phyloP scores from a whole-genome alignment of 192 early-diverging fungal species.

The Chytriomyces confervae region DNA sequence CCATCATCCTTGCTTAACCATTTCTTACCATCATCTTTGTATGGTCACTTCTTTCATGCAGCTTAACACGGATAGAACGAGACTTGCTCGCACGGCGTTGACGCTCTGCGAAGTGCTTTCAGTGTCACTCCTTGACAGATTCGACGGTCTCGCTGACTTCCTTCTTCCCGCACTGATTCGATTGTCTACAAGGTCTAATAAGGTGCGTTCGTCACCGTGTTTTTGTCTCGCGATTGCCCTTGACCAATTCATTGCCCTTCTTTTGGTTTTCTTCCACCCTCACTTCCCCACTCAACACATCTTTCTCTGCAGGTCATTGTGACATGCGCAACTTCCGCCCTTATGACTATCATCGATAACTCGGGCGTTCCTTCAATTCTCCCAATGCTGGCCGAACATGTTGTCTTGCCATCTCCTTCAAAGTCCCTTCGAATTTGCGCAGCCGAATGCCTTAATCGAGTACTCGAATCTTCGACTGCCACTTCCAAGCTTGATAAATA shows the following conservation, averaged over 20 bases:
- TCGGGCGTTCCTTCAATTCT: constrained; percentile 59
- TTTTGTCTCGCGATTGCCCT: too few relatives aligned
- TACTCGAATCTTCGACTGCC: constrained; percentile 32
- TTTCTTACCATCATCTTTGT: background rate
- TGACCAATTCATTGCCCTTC: too few relatives aligned
- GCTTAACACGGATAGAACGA: constrained; percentile 77
- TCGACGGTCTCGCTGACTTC: constrained; percentile 67
- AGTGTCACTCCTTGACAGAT: constrained; percentile 62
- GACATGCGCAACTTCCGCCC: constrained; percentile 62
- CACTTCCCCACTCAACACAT: too few relatives aligned
- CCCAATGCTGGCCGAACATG: constrained; percentile 60
- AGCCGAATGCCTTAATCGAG: constrained; percentile 62
- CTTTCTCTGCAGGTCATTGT: constrained; percentile 56
- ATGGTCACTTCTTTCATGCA: constrained; percentile 33
- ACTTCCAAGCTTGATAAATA: constrained; percentile 52
- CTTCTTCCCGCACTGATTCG: constrained; percentile 67
- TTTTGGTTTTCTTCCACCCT: too few relatives aligned
- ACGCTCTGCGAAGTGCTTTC: constrained; percentile 69
- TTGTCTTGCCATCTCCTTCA: constrained; percentile 51
- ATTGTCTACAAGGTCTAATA: constrained; percentile 77
- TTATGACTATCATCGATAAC: constrained; percentile 68
- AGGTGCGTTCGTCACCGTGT: constrained; percentile 20
- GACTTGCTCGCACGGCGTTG: constrained; percentile 73
- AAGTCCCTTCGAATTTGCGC: constrained; percentile 67
- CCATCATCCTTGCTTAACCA: background rate